Percentiles rank a stretch among this genome's conserved stretches.
Evolutionary conservation across 306 rosid species (phyloP).

Genomic region (Geum urbanum): DNA sequence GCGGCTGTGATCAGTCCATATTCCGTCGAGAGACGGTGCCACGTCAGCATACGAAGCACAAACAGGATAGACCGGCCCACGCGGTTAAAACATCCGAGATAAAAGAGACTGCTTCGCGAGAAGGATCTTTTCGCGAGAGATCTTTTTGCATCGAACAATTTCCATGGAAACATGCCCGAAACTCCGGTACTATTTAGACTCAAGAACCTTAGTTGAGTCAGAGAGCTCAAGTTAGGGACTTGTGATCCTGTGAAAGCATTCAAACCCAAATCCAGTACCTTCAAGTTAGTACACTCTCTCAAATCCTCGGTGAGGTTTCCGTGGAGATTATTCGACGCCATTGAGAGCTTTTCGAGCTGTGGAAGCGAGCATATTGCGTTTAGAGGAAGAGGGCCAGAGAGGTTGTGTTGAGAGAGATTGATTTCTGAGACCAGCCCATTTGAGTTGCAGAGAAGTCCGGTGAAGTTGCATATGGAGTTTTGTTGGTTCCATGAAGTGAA

Average conservation of each 20-base stretch:
- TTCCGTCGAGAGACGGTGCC: too few relatives aligned
- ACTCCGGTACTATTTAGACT: conserved; percentile 50
- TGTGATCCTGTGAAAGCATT: conserved; percentile 49
- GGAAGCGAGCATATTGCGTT: conserved; percentile 55
- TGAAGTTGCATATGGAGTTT: conserved; percentile 44
- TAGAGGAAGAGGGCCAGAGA: conserved; percentile 58
- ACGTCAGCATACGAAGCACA: too few relatives aligned
- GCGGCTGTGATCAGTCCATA: too few relatives aligned
- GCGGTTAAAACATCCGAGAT: too few relatives aligned
- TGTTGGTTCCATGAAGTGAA: conserved; percentile 52
- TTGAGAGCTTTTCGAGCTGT: conserved; percentile 44
- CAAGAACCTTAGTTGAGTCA: conserved; percentile 42
- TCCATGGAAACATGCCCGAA: conserved; percentile 86
- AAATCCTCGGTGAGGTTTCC: conserved; percentile 47
- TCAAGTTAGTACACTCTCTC: conserved; percentile 56
- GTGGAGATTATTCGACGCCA: conserved; percentile 41
- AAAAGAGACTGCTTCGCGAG: too few relatives aligned
- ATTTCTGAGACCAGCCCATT: conserved; percentile 55
- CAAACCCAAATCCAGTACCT: conserved; percentile 56
- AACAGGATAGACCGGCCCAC: too few relatives aligned
- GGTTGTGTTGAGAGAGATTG: conserved; percentile 39
- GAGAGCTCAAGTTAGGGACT: conserved; percentile 62
- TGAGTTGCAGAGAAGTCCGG: conserved; percentile 52
- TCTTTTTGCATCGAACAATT: too few relatives aligned
- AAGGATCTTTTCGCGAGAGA: too few relatives aligned